Percentiles rank a stretch among this genome's conserved stretches.
Evolutionary conservation across 2,329 filamentous ascomycete genomes (phyloP).

Genomic region (Pseudogymnoascus sp.): DNA sequence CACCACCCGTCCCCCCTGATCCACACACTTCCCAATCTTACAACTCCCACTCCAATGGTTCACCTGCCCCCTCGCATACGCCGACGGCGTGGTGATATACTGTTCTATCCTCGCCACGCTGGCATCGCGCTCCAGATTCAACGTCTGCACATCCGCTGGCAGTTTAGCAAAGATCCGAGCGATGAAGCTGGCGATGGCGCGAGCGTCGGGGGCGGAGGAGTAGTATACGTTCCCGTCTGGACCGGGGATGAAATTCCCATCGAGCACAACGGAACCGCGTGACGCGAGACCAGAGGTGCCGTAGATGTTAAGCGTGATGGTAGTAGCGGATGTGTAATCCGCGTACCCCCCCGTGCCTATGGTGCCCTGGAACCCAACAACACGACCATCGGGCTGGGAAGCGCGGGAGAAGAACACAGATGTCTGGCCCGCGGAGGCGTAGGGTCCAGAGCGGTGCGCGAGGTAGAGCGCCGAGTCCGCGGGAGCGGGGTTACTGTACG

Average conservation of each 20-base stretch:
- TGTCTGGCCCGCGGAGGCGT: slow-evolving; percentile 44
- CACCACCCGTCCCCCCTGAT: slow-evolving; percentile 36
- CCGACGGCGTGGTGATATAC: slow-evolving; percentile 40
- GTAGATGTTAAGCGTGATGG: slow-evolving; percentile 48
- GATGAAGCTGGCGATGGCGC: slow-evolving; percentile 42
- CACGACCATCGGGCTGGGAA: slow-evolving; percentile 32
- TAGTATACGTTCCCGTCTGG: slow-evolving; percentile 38
- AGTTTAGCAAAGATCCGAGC: slow-evolving; percentile 40
- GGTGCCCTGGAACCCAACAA: slow-evolving; percentile 42
- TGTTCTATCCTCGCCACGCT: slow-evolving; percentile 38
- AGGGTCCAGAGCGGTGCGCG: slow-evolving; percentile 39
- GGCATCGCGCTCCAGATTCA: slow-evolving; percentile 39
- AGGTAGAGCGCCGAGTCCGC: slow-evolving; percentile 40
- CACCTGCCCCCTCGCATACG: slow-evolving; percentile 41
- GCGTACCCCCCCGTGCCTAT: slow-evolving; percentile 39
- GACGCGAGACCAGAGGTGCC: slow-evolving; percentile 46
- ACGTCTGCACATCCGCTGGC: slow-evolving; percentile 32
- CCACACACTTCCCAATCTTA: slow-evolving; percentile 41
- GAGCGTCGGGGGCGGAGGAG: slow-evolving; percentile 37
- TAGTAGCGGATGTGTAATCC: slow-evolving; percentile 33
- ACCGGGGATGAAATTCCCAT: slow-evolving; percentile 35
- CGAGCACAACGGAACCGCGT: slow-evolving; percentile 37
- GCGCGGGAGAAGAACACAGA: slow-evolving; percentile 44
- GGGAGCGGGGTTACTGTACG: slow-evolving; percentile 35
- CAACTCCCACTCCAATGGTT: slow-evolving; percentile 47